Conservation (phyloP, 768 basidiomycete species). For the Naganishia vaughanmartiniae region DNA sequence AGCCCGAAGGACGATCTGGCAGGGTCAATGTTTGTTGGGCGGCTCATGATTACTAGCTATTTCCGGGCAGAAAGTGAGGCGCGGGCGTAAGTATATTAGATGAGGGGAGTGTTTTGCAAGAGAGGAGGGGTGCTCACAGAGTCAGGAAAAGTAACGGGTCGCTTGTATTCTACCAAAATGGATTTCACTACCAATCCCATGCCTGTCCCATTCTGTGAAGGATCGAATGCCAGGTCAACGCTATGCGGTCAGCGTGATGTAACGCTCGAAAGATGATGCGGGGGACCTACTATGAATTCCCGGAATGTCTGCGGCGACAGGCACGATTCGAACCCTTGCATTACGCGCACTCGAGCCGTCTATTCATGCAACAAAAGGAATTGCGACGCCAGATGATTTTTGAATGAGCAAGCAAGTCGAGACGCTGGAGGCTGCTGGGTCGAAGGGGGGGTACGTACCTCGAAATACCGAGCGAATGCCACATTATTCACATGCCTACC, state of each 20-base stretch:
- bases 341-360: constrained; percentile 9
- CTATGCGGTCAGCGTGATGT: neutral
- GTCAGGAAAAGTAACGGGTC: constrained; percentile 29
- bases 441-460: constrained; percentile 16
- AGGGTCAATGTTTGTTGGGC: constrained; percentile 13
- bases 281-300: constrained; percentile 7
- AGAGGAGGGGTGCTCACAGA: neutral
- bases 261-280: neutral
- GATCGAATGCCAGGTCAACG: neutral
- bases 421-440: neutral
- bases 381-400: too few relatives aligned
- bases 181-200: constrained; percentile 26
- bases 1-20: constrained; percentile 23
- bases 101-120: neutral
- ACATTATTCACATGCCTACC: constrained; percentile 28
- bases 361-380: neutral
- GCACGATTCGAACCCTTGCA: constrained; percentile 19
- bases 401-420: neutral
- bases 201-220: constrained; percentile 5
- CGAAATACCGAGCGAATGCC: constrained; percentile 27
- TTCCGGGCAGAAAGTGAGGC: too few relatives aligned
- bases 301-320: neutral
- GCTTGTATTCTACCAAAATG: constrained; percentile 23
- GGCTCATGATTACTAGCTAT: constrained; percentile 24
- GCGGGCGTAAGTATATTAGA: neutral